Conservation (phyloP, 495 filamentous ascomycete species). For the Talaromyces ruber region DNA sequence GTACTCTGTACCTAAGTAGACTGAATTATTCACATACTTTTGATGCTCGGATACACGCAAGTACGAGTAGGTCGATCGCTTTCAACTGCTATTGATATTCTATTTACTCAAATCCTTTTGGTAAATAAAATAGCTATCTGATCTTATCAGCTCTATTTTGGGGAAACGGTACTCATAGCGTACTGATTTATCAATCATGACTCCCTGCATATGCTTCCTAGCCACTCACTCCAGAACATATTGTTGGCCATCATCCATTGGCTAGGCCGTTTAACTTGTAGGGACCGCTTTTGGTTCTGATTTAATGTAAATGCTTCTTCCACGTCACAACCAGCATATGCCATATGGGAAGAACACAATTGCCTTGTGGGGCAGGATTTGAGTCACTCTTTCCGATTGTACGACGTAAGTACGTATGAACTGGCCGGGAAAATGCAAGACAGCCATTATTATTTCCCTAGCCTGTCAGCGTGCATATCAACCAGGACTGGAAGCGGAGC, state of each 20-base stretch:
- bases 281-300: background rate
- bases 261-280: background rate
- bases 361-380: too few species aligned
- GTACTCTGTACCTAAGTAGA: background rate
- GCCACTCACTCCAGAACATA: background rate
- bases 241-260: background rate
- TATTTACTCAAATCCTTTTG: too few species aligned
- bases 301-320: too few species aligned
- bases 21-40: background rate
- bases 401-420: too few species aligned
- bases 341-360: too few species aligned
- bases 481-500: background rate
- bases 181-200: background rate
- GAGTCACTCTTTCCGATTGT: too few species aligned
- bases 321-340: too few species aligned
- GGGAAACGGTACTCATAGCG: background rate
- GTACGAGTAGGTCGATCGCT: background rate
- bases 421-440: too few species aligned
- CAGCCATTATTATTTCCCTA: too few species aligned
- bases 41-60: background rate
- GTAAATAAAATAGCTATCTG: background rate
- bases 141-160: background rate
- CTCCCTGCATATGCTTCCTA: background rate
- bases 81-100: too few species aligned
- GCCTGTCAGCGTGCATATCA: background rate